These are phyloP conservation scores for Xylariaceae sp. DNA, from an alignment of 2,329 filamentous ascomycete genomes.

Conservation along the genomic window DNA sequence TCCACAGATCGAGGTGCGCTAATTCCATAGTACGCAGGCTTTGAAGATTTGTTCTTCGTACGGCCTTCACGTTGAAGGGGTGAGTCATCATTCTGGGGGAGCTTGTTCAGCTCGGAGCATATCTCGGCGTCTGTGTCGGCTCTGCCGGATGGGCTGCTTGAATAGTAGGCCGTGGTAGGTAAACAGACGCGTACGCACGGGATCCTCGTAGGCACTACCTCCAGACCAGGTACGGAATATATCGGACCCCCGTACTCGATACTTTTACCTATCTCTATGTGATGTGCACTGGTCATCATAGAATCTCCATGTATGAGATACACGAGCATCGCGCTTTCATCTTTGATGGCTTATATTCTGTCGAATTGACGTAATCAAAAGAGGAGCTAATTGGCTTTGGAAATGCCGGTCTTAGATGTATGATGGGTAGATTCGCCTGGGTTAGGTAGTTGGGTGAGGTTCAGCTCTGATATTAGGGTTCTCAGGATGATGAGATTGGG, in stretches of 20 bases:
- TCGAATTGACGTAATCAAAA: no score
- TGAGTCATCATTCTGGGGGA: neutral
- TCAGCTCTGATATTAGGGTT: no score
- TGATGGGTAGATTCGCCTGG: no score
- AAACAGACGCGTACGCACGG: neutral
- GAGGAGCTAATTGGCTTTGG: no score
- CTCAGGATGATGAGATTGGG: no score
- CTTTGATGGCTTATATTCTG: neutral
- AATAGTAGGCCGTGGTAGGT: conserved; percentile 2
- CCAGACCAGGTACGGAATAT: no score
- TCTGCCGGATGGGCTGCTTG: neutral
- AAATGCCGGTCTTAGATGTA: no score
- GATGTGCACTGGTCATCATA: neutral
- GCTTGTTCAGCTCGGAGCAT: neutral
- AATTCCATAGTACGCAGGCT: neutral
- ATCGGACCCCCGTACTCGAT: no score
- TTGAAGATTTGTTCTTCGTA: neutral
- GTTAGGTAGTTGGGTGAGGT: no score
- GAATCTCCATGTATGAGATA: neutral
- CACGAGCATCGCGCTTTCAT: neutral
- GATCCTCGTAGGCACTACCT: no score
- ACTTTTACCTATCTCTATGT: no score
- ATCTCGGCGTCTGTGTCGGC: neutral
- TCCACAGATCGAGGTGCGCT: no score
- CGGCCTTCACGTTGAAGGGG: neutral